Evolutionary conservation across 371 early-diverging fungal species (phyloP).

Genomic region (Mucor circinelloides): DNA sequence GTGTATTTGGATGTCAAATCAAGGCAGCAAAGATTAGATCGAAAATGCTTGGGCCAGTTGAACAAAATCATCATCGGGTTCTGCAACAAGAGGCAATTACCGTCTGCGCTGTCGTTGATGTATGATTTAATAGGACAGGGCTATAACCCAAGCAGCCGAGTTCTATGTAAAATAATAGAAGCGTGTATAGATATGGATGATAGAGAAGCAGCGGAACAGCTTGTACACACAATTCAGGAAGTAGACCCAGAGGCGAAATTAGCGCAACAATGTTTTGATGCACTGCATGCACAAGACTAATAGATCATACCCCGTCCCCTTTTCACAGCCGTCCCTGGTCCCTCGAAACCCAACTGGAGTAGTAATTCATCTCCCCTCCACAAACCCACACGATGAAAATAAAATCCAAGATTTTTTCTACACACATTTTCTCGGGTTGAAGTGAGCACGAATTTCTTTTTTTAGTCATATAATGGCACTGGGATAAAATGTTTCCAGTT

Average conservation of each 20-base stretch:
- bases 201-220: slow-evolving; percentile 16
- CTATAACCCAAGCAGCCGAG: slow-evolving; percentile 4
- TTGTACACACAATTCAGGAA: slow-evolving; percentile 6
- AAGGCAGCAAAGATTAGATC: not conserved
- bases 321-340: not conserved
- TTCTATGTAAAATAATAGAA: not conserved
- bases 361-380: not conserved
- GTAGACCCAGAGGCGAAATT: not conserved
- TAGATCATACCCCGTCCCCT: not conserved
- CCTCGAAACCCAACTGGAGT: not conserved
- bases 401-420: not conserved
- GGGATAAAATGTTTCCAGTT: not conserved
- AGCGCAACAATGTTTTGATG: not conserved
- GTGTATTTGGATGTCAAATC: slow-evolving; percentile 23
- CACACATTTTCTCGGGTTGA: not conserved
- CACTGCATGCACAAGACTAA: not conserved
- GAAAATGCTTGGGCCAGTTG: not conserved
- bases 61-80: slow-evolving; percentile 8
- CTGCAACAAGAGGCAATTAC: slow-evolving; percentile 3
- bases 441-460: not conserved
- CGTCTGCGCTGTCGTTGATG: slow-evolving; percentile 17
- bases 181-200: not conserved
- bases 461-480: not conserved
- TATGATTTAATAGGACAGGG: slow-evolving; percentile 23
- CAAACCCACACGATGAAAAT: not conserved